Percentiles rank a stretch among this genome's conserved stretches.
These are phyloP conservation scores for Globisporangium uncinulatum DNA, from an alignment of 352 stramenopile genomes.

Conservation along the genomic window DNA sequence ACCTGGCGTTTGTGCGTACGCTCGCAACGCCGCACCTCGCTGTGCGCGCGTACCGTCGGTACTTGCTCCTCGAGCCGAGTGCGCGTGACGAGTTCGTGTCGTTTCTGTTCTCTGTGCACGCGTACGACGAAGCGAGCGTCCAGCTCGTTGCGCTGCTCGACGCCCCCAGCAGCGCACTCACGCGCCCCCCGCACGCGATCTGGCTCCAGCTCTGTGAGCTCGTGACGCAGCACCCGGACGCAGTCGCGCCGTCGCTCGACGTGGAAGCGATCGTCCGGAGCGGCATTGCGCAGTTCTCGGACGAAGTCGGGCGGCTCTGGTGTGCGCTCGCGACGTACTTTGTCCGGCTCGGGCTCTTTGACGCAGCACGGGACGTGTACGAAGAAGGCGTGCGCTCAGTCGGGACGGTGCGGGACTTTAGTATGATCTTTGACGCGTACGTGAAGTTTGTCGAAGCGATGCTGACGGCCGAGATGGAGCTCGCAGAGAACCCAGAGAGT, in stretches of 20 bases:
- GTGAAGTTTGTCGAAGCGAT: constrained; percentile 98
- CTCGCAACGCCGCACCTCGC: constrained; percentile 72
- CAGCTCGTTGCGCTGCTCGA: constrained; percentile 83
- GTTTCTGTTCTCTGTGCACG: constrained; percentile 62
- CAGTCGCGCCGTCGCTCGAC: constrained; percentile 86
- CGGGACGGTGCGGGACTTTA: constrained; percentile 94
- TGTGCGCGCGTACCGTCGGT: constrained; percentile 83
- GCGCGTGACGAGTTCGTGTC: constrained; percentile 72
- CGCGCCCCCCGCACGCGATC: constrained; percentile 89
- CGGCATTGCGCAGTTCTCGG: constrained; percentile 89
- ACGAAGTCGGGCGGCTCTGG: constrained; percentile 98
- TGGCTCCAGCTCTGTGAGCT: constrained; percentile 98
- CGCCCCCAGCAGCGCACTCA: constrained; percentile 37
- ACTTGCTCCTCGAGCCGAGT: constrained; percentile 79
- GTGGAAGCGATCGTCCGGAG: constrained; percentile 95
- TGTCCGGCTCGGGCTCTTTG: constrained; percentile 95
- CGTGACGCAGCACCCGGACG: constrained; percentile 91
- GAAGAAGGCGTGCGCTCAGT: constrained; percentile 84
- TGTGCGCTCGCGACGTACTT: constrained; percentile 97
- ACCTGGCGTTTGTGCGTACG: constrained; percentile 87
- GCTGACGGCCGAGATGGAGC: constrained; percentile 94
- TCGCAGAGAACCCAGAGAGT: constrained; percentile 35
- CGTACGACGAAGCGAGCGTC: constrained; percentile 78
- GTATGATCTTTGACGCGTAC: constrained; percentile 98
- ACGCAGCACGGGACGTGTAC: constrained; percentile 95